Conservation (phyloP, 768 basidiomycete genomes). For the Russula earlei region DNA sequence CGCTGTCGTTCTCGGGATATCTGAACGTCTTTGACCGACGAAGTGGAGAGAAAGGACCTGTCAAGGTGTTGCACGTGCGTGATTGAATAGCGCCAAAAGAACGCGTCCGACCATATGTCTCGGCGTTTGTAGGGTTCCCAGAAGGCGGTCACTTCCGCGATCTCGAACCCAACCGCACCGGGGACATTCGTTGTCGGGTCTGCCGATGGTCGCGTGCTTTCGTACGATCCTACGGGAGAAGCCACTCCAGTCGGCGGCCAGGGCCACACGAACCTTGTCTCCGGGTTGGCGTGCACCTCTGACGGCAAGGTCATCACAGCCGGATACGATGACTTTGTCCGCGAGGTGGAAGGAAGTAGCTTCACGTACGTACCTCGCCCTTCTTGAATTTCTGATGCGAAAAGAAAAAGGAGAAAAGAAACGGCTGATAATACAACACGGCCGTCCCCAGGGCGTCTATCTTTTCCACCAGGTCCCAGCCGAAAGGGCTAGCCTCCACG, state of each 20-base stretch:
- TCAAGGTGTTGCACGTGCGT: conserved; percentile 52
- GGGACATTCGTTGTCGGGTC: conserved; percentile 76
- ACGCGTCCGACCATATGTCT: neutral
- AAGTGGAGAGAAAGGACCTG: conserved; percentile 42
- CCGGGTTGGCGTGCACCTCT: conserved; percentile 42
- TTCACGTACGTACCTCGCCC: conserved; percentile 39
- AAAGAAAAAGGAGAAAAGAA: neutral
- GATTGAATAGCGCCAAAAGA: neutral
- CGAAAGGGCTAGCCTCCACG: conserved; percentile 51
- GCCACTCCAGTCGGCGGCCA: conserved; percentile 45
- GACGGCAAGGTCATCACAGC: conserved; percentile 52
- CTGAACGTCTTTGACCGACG: conserved; percentile 79
- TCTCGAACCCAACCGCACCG: conserved; percentile 28
- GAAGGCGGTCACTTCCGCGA: conserved; percentile 62
- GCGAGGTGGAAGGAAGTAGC: conserved; percentile 47
- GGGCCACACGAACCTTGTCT: conserved; percentile 63
- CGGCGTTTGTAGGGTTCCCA: conserved; percentile 54
- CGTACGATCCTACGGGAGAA: conserved; percentile 46
- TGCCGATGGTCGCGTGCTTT: conserved; percentile 65
- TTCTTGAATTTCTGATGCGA: neutral
- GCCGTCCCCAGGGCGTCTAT: conserved; percentile 39
- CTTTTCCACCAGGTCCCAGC: conserved; percentile 50
- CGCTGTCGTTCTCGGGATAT: conserved; percentile 73
- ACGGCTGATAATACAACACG: neutral
- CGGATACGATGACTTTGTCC: conserved; percentile 73